Percentiles rank a stretch among this genome's conserved stretches.
These are phyloP conservation scores for Lasiosphaeria miniovina DNA, from an alignment of 495 filamentous ascomycete genomes.

Conservation along the genomic window DNA sequence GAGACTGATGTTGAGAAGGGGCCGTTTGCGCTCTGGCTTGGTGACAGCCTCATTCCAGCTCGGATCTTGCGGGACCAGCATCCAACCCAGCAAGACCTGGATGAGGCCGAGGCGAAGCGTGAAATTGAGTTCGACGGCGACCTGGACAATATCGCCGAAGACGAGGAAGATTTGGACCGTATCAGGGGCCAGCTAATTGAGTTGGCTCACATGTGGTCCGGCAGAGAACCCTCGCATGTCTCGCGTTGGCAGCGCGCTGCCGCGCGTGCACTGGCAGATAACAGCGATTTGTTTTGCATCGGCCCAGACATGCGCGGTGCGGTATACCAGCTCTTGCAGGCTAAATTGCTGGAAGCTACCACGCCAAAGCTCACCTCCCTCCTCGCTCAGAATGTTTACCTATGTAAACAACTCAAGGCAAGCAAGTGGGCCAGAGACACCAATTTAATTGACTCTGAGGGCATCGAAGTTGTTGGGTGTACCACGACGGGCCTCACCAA, in stretches of 20 bases:
- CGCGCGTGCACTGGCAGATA: slow-evolving; percentile 6
- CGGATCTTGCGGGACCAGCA: slow-evolving; percentile 16
- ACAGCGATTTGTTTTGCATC: slow-evolving; percentile 34
- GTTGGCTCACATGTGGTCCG: slow-evolving; percentile 37
- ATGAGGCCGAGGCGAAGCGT: slow-evolving; percentile 27
- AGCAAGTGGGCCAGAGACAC: slow-evolving; percentile 32
- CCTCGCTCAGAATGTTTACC: slow-evolving; percentile 24
- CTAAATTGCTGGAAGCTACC: slow-evolving; percentile 26
- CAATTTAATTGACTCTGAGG: slow-evolving; percentile 22
- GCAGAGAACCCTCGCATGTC: slow-evolving; percentile 21
- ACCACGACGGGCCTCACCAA: slow-evolving; percentile 79
- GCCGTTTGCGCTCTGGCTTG: slow-evolving; percentile 62
- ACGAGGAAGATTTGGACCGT: slow-evolving; percentile 37
- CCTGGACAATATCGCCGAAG: slow-evolving; percentile 36
- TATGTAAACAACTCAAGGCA: slow-evolving; percentile 34
- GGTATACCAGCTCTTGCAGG: slow-evolving; percentile 42
- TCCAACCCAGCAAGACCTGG: slow-evolving; percentile 24
- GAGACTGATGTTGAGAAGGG: slow-evolving; percentile 41
- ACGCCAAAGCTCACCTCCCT: slow-evolving; percentile 25
- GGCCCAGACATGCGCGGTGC: slow-evolving; percentile 30
- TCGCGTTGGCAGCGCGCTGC: slow-evolving; percentile 16
- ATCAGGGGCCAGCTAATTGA: slow-evolving; percentile 34
- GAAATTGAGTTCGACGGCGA: slow-evolving; percentile 39
- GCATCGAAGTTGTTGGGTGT: slow-evolving; percentile 47
- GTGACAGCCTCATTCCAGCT: slow-evolving; percentile 39